Evolutionary conservation across 202 grass and related monocot species (phyloP).

Genomic region (Setaria italica): DNA sequence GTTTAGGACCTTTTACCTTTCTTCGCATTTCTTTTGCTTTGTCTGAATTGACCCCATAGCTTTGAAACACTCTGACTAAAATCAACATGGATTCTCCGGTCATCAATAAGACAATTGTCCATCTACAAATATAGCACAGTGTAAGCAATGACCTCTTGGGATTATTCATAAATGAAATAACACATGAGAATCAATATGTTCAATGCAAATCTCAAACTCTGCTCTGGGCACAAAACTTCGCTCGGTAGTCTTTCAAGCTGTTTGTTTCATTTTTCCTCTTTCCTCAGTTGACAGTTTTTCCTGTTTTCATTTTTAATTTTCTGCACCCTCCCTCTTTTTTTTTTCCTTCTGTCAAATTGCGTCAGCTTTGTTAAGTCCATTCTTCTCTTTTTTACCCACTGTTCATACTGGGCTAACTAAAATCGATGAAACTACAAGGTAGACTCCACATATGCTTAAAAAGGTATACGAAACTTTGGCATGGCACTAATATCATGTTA

Average conservation of each 20-base stretch:
- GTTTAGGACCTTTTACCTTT: slow-evolving; percentile 61
- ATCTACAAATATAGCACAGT: slow-evolving; percentile 62
- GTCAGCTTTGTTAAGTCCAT: background rate
- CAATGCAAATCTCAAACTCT: background rate
- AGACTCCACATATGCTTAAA: background rate
- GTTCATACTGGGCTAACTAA: background rate
- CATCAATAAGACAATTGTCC: slow-evolving; percentile 97
- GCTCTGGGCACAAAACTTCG: background rate
- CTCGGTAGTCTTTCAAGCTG: background rate
- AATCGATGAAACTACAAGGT: background rate
- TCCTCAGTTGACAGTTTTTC: background rate
- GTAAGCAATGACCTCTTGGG: slow-evolving; percentile 31
- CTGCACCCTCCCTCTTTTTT: no score
- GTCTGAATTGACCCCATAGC: slow-evolving; percentile 94
- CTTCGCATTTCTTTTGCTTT: slow-evolving; percentile 80
- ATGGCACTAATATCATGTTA: background rate
- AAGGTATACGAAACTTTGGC: background rate
- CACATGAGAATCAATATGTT: slow-evolving; percentile 6
- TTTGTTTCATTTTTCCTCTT: background rate
- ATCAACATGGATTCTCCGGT: slow-evolving; percentile 98
- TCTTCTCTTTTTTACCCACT: background rate
- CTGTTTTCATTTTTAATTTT: slow-evolving; percentile 12
- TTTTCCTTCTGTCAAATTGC: background rate
- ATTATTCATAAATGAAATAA: slow-evolving; percentile 18
- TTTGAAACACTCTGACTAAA: slow-evolving; percentile 98